Percentiles rank a stretch among this genome's conserved stretches.
phyloP scores from a whole-genome alignment of 306 rosid species.

The Casuarina equisetifolia region DNA sequence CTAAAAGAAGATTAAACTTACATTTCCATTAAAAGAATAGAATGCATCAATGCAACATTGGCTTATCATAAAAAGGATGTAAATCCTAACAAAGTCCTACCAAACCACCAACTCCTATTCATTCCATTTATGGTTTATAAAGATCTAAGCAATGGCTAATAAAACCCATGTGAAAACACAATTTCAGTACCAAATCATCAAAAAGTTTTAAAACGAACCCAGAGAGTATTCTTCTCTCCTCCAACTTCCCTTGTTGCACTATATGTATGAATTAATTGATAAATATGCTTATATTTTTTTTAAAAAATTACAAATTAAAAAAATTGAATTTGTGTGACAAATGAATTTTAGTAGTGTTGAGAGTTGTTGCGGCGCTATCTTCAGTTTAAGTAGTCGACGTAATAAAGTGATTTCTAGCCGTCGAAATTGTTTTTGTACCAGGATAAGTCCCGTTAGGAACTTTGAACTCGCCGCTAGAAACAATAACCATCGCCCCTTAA shows the following conservation, averaged over 20 bases:
- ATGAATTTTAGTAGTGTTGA: no score
- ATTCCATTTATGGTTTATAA: not conserved
- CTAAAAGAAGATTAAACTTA: slow-evolving; percentile 39
- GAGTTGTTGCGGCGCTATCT: no score
- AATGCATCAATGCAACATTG: not conserved
- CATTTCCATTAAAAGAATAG: slow-evolving; percentile 1
- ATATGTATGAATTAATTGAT: slow-evolving; percentile 44
- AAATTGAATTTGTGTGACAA: no score
- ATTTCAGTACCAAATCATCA: not conserved
- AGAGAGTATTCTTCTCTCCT: slow-evolving; percentile 45
- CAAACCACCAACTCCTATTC: not conserved
- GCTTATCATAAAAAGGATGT: not conserved
- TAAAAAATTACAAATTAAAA: no score
- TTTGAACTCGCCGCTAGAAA: not conserved
- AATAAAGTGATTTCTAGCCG: no score
- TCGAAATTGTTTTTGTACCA: no score
- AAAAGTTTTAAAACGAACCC: not conserved
- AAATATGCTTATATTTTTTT: no score
- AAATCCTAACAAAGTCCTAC: slow-evolving; percentile 3
- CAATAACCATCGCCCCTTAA: not conserved
- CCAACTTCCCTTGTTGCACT: slow-evolving; percentile 66
- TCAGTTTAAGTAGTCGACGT: no score
- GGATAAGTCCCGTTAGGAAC: no score
- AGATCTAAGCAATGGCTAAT: slow-evolving; percentile 7
- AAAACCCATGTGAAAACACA: slow-evolving; percentile 11